phyloP scores from a whole-genome alignment of 2,329 filamentous ascomycete genomes.

The Fusarium continuum region DNA sequence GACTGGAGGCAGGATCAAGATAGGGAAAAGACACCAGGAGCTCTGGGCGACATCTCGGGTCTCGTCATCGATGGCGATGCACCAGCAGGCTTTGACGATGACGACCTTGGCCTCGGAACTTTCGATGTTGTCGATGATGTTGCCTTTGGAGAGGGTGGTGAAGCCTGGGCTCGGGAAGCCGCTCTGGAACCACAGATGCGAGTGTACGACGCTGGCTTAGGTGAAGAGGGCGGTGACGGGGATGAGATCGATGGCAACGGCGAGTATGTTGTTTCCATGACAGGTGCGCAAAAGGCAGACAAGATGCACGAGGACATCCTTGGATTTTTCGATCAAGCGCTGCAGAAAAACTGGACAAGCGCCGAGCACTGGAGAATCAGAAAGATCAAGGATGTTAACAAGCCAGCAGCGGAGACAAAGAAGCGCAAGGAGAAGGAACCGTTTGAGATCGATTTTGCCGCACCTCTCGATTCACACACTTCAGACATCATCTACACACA shows the following conservation, averaged over 20 bases:
- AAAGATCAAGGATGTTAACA: slow-evolving; percentile 83
- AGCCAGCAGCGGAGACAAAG: slow-evolving; percentile 67
- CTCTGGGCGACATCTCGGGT: slow-evolving; percentile 74
- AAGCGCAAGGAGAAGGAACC: slow-evolving; percentile 94
- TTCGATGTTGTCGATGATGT: slow-evolving; percentile 78
- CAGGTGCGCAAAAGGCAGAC: slow-evolving; percentile 70
- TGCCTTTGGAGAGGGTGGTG: slow-evolving; percentile 93
- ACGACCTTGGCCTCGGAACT: slow-evolving; percentile 76
- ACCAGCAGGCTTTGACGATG: slow-evolving; percentile 75
- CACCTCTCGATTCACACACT: slow-evolving; percentile 74
- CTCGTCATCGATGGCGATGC: slow-evolving; percentile 90
- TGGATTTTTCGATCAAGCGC: slow-evolving; percentile 95
- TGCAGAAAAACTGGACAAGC: slow-evolving; percentile 97
- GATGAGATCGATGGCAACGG: slow-evolving; percentile 64
- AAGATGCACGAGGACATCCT: slow-evolving; percentile 89
- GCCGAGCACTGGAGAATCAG: slow-evolving; percentile 99
- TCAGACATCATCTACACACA: slow-evolving; percentile 84
- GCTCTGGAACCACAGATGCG: slow-evolving; percentile 87
- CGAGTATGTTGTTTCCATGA: slow-evolving; percentile 83
- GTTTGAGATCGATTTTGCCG: slow-evolving; percentile 91
- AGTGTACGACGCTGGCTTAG: slow-evolving; percentile 72
- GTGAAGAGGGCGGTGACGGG: slow-evolving; percentile 60
- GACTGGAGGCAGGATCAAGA: slow-evolving; percentile 81
- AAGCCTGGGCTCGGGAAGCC: slow-evolving; percentile 92
- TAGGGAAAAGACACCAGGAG: slow-evolving; percentile 64